Evolutionary conservation across 1,284 basidiomycete genomes (phyloP), one percentile per base, ranked within the genome.

Genomic region (Baeospora myosura): DNA sequence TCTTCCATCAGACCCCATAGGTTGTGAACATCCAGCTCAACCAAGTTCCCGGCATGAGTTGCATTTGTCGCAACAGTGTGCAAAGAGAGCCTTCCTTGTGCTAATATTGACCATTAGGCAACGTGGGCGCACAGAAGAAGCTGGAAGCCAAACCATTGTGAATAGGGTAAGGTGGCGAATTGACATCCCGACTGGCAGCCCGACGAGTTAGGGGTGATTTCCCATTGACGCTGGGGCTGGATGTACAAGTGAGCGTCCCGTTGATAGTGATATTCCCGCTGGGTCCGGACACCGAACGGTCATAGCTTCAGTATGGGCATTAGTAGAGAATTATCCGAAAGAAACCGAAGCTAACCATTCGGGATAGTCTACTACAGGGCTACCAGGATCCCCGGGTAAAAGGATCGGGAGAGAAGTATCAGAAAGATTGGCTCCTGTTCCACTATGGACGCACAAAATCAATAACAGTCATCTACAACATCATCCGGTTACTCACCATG

Each of bases 191-290:
- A 4, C 59, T 66, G 2, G 58, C 49, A 46, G n/a, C n/a, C n/a
- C n/a, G n/a, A n/a, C n/a, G n/a, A n/a, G n/a, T n/a, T n/a, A n/a
- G n/a, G n/a, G n/a, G n/a, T n/a, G n/a, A n/a, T n/a, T n/a, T n/a
- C n/a, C n/a, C 65, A 28, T 41, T 33, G 20, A 65, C 45, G 20
- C 47, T 26, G 10, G 45, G 31, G 2, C 48, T 40, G 22, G 59
- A 55, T 16, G 54, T 57, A 52, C 71, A 81, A 0, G 82, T 86
- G 28, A 71, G 57, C 0, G 64, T 72, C 4, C 83, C 83, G 44
- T 86, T 77, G 43, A 86, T 67, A 3, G 81, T 83, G 51, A 86
- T 72, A 52, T 88, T 88, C 0, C 85, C 84, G 42, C 78, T 83
- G 0, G 74, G 71, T 3, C 84, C 83, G 52, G 67, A 86, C 4